Evolutionary conservation across 495 filamentous ascomycete genomes (phyloP), one percentile per base, ranked within the genome.

Genomic region (Aspergillus funiculosus): DNA sequence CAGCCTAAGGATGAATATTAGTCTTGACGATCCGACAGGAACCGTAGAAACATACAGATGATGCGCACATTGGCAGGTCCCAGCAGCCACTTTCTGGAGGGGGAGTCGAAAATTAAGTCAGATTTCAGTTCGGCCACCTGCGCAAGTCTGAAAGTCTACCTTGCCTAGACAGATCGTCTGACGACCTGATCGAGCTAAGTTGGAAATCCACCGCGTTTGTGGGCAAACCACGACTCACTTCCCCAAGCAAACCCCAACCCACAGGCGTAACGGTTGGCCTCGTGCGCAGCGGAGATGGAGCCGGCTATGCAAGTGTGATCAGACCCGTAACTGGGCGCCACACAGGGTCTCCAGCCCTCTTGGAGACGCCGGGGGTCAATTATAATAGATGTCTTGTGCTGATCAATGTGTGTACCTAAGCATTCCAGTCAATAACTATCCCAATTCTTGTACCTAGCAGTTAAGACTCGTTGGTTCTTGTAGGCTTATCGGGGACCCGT

Each of bases 301-400:
- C 57, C 64, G 62, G 61, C 46, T 64, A 68, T 66, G 63, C 63
- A 68, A 52, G 65, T n/a, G n/a, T 63, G 61, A 63, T 64, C 50
- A 56, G 53, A 58, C 57, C 60, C 62, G 59, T 57, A 47, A 53
- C 51, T 58, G 54, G 55, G 58, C 64, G 55, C 62, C 60, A 54
- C 50, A 54, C 59, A 62, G 63, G 60, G 62, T 66, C 64, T 66
- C 64, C 60, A 53, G 36, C 44, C 57, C 54, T 54, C 49, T 51
- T 57, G 53, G 53, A 53, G 39, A 46, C 50, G 47, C 39, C 46
- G 15, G n/a, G n/a, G 36, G 24, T 21, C 28, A 40, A 34, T 34
- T 37, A 21, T n/a, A n/a, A n/a, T n/a, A n/a, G 32, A 32, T 27
- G 13, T 35, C 41, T 21, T 34, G 29, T 46, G 45, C 36, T 58